Evolutionary conservation across 1,284 basidiomycete genomes (phyloP).

Genomic region (Rhodotorula sp.): DNA sequence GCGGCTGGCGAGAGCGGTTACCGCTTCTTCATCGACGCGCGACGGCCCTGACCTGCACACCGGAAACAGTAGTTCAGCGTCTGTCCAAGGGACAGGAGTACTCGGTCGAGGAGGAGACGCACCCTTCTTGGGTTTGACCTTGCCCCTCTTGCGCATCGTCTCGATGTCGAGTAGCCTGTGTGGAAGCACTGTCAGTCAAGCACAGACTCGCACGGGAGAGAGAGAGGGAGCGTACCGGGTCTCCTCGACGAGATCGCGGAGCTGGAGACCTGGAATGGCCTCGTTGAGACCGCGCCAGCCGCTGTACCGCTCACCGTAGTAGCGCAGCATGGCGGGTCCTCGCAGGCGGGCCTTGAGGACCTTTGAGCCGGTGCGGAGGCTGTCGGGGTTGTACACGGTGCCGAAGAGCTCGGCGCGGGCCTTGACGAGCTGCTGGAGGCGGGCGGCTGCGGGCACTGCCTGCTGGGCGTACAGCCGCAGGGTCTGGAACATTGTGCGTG

Average conservation of each 20-base stretch:
- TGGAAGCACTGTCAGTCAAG: not conserved
- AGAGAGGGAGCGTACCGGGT: slow-evolving; percentile 23
- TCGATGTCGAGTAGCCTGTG: slow-evolving; percentile 39
- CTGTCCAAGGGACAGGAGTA: not conserved
- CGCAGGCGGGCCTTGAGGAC: slow-evolving; percentile 72
- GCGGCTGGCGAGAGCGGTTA: not conserved
- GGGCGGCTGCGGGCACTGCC: slow-evolving; percentile 17
- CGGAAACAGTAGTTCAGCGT: not conserved
- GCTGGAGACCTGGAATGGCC: slow-evolving; percentile 27
- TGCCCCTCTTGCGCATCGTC: slow-evolving; percentile 37
- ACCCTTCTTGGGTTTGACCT: slow-evolving; percentile 44
- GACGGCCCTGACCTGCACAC: slow-evolving; percentile 36
- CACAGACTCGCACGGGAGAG: no score
- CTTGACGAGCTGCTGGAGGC: slow-evolving; percentile 41
- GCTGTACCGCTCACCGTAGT: slow-evolving; percentile 57
- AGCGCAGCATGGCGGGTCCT: slow-evolving; percentile 73
- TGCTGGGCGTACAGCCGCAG: slow-evolving; percentile 5
- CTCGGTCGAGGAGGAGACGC: not conserved
- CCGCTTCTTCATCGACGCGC: slow-evolving; percentile 42
- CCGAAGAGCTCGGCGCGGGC: slow-evolving; percentile 69
- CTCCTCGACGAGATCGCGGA: slow-evolving; percentile 36
- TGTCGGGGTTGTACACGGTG: slow-evolving; percentile 77
- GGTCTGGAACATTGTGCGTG: slow-evolving; percentile 8
- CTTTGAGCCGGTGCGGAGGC: slow-evolving; percentile 76
- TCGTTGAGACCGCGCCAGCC: slow-evolving; percentile 27